Evolutionary conservation across 2,329 filamentous ascomycete species (phyloP), one percentile per base, ranked within the genome.

Genomic region (Xenoacremonium recifei): DNA sequence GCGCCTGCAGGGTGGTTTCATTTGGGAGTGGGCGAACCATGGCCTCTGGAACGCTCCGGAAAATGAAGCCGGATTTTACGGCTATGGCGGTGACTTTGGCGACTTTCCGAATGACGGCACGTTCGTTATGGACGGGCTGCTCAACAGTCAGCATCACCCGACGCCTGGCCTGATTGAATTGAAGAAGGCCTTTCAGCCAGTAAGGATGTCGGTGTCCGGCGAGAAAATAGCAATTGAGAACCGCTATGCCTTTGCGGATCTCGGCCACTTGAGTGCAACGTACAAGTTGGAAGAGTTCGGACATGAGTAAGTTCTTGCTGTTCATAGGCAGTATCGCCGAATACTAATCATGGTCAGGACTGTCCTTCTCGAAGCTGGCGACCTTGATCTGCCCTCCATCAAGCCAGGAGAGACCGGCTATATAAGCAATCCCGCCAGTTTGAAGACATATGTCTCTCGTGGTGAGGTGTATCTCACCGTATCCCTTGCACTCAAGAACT

Each of bases 1-100:
- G 1, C 72, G 75, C 3, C 71, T 87, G 0, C 83, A 87, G 54
- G 84, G 84, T 10, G 84, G 84, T 0, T 82, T 76, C 47, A 76
- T 84, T 51, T 84, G 80, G 80, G 80, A 84, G 54, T 84, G 80
- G 80, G 77, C 76, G 0, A 83, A 82, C 61, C 79, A 82, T 39
- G 78, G 79, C 1, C 59, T 82, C 1, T 72, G 69, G 65, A 73
- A 70, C 47, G 65, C 71, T 15, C 64, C 67, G 5, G 51, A 60
- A 17, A 41, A 31, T 6, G 79, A 74, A 67, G 0, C 78, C 75
- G 63, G 62, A 0, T 82, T 72, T 53, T 80, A 78, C 48, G 80
- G 71, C 2, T 83, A 82, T 36, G 80, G 80, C 3, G 79, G 80
- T 9, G 79, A 84, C 53, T 84, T 82, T 60, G 77, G 74, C 2